Conservation (phyloP, 139 green algal species). For the Tetraselmis striata region DNA sequence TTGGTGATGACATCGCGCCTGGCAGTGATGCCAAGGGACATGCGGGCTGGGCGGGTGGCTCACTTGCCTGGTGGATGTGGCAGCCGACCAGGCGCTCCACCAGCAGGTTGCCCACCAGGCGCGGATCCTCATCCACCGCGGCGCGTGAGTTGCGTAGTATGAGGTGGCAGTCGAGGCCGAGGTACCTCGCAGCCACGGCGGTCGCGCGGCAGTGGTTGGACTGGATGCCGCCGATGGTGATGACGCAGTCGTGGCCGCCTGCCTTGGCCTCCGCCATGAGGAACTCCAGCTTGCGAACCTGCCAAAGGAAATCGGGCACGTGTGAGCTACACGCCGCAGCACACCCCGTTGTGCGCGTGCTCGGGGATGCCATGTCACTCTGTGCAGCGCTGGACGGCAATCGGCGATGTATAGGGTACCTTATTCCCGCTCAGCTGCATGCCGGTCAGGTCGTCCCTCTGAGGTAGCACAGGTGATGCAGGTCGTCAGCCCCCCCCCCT, state of each 20-base stretch:
- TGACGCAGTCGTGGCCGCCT: slow-evolving; percentile 65
- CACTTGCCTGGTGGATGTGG: slow-evolving; percentile 62
- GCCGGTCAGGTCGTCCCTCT: slow-evolving; percentile 84
- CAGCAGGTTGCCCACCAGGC: slow-evolving; percentile 87
- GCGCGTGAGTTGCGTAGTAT: slow-evolving; percentile 69
- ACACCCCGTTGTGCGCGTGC: background rate
- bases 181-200: slow-evolving; percentile 48
- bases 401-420: too few relatives aligned
- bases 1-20: too few relatives aligned
- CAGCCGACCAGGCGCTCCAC: slow-evolving; percentile 77
- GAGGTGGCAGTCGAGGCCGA: slow-evolving; percentile 76
- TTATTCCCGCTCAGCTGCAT: slow-evolving; percentile 92
- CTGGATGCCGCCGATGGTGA: slow-evolving; percentile 91
- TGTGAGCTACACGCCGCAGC: too few relatives aligned
- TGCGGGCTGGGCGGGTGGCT: too few relatives aligned
- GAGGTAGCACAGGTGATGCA: background rate
- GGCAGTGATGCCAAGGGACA: too few relatives aligned
- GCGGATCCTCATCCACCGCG: slow-evolving; percentile 65
- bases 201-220: slow-evolving; percentile 77
- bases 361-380: background rate
- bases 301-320: too few relatives aligned
- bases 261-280: slow-evolving; percentile 70
- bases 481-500: slow-evolving; percentile 2
- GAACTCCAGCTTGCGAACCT: slow-evolving; percentile 96
- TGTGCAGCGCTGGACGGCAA: too few relatives aligned